phyloP scores from a whole-genome alignment of 768 basidiomycete species.

The Mycena olivaceomarginata region DNA sequence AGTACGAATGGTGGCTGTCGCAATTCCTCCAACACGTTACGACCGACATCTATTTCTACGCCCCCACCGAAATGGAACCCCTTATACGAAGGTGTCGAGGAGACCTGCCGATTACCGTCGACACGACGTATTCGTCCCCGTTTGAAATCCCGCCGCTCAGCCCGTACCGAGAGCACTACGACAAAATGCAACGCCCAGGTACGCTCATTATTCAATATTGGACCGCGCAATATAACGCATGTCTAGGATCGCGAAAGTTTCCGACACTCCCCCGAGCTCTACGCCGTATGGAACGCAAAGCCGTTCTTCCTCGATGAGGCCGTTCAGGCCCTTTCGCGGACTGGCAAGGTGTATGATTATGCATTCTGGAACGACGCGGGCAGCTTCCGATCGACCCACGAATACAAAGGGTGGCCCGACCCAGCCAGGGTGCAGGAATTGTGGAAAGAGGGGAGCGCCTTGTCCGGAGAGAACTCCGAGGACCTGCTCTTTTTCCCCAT shows the following conservation, averaged over 20 bases:
- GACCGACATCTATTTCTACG: slow-evolving; percentile 75
- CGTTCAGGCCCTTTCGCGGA: slow-evolving; percentile 49
- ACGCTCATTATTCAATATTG: not conserved
- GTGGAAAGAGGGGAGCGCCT: slow-evolving; percentile 58
- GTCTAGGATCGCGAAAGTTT: slow-evolving; percentile 62
- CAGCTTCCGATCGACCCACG: slow-evolving; percentile 67
- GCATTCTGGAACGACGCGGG: slow-evolving; percentile 78
- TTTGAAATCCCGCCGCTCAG: slow-evolving; percentile 69
- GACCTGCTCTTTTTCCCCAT: slow-evolving; percentile 72
- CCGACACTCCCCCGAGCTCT: slow-evolving; percentile 65
- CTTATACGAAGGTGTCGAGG: slow-evolving; percentile 57
- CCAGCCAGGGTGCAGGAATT: slow-evolving; percentile 60
- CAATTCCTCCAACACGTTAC: slow-evolving; percentile 65
- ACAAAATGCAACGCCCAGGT: slow-evolving; percentile 61
- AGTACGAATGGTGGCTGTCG: slow-evolving; percentile 66
- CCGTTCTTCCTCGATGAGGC: slow-evolving; percentile 69
- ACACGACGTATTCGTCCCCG: slow-evolving; percentile 66
- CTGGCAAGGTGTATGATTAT: slow-evolving; percentile 64
- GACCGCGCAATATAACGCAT: not conserved
- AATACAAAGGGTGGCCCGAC: slow-evolving; percentile 70
- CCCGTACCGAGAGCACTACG: slow-evolving; percentile 57
- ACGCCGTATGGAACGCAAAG: slow-evolving; percentile 75
- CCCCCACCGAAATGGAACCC: slow-evolving; percentile 61
- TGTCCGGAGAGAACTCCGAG: slow-evolving; percentile 55
- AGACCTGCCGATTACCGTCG: slow-evolving; percentile 59